A percentile compares a stretch with the other conserved stretches of the same genome.
Evolutionary conservation across 176 grass and related monocot genomes (phyloP).

Genomic region (Bolboschoenus planiculmis): DNA sequence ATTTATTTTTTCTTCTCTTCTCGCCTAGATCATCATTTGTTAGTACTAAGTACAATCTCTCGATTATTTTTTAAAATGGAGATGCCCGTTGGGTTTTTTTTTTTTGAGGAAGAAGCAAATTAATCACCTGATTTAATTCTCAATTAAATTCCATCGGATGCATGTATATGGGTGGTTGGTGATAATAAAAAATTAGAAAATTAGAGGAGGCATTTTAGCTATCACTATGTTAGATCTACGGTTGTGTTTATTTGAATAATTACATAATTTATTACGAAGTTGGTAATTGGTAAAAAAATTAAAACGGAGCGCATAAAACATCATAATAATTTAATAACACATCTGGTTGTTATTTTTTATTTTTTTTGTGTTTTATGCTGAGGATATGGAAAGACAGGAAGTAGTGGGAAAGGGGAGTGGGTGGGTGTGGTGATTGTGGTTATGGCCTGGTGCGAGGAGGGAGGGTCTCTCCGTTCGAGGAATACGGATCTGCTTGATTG

Average conservation of each 20-base stretch:
- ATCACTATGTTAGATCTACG: too few relatives aligned
- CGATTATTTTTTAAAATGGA: not conserved
- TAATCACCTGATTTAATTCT: not conserved
- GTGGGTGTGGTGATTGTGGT: too few relatives aligned
- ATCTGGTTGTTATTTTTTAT: too few relatives aligned
- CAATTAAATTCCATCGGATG: not conserved
- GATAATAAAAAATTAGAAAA: not conserved
- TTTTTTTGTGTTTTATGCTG: not conserved
- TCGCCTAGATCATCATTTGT: not conserved
- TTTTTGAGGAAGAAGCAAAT: not conserved
- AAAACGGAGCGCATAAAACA: not conserved
- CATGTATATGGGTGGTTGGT: not conserved
- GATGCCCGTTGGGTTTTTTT: not conserved
- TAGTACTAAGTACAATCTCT: not conserved
- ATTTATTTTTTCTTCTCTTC: too few relatives aligned
- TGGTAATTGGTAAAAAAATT: slow-evolving; percentile 4
- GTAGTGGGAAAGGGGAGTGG: too few relatives aligned
- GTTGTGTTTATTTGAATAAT: too few relatives aligned
- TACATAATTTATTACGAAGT: too few relatives aligned
- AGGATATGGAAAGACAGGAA: too few relatives aligned
- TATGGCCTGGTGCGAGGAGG: too few relatives aligned
- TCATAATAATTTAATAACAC: not conserved
- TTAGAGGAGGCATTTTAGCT: not conserved
- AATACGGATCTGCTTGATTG: too few relatives aligned
- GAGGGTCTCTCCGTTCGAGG: too few relatives aligned